These are phyloP conservation scores for Aaosphaeria arxii DNA, from an alignment of 2,329 filamentous ascomycete species.

Conservation along the genomic window DNA sequence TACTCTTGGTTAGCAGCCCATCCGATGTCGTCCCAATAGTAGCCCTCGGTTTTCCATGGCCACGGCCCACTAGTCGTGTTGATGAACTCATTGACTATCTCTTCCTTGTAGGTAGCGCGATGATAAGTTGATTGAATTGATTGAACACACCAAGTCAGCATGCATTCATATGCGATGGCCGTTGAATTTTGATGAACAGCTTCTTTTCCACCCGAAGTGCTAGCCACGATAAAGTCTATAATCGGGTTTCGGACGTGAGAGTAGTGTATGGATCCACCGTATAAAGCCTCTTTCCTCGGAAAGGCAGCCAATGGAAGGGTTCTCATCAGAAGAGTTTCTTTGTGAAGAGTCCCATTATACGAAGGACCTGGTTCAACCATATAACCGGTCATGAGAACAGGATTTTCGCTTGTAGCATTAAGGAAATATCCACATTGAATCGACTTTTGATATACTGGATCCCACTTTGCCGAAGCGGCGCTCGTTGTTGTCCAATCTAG, in stretches of 20 bases:
- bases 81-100: slow-evolving; percentile 5
- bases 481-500: slow-evolving; percentile 2
- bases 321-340: slow-evolving; percentile 12
- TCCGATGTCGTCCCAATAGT: background rate
- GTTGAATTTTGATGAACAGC: slow-evolving; percentile 4
- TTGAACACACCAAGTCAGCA: slow-evolving; percentile 13
- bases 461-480: background rate
- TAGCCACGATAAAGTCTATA: slow-evolving; percentile 1
- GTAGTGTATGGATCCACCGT: slow-evolving; percentile 16
- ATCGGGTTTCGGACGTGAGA: slow-evolving; percentile 8
- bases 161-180: slow-evolving; percentile 7
- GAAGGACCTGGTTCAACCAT: background rate
- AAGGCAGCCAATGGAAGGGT: slow-evolving; percentile 7
- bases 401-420: slow-evolving; percentile 2
- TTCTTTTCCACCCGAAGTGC: background rate
- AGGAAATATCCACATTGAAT: slow-evolving; percentile 3
- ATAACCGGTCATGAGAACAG: slow-evolving; percentile 6
- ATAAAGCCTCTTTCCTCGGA: background rate
- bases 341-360: background rate
- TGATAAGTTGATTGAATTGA: slow-evolving; percentile 10
- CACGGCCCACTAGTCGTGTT: slow-evolving; percentile 9
- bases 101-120: slow-evolving; percentile 8
- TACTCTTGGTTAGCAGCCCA: slow-evolving; percentile 5
- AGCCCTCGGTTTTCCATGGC: slow-evolving; percentile 2
- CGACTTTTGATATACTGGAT: background rate